Conservation (phyloP, 345 rosid species). For the Aurinia saxatilis region DNA sequence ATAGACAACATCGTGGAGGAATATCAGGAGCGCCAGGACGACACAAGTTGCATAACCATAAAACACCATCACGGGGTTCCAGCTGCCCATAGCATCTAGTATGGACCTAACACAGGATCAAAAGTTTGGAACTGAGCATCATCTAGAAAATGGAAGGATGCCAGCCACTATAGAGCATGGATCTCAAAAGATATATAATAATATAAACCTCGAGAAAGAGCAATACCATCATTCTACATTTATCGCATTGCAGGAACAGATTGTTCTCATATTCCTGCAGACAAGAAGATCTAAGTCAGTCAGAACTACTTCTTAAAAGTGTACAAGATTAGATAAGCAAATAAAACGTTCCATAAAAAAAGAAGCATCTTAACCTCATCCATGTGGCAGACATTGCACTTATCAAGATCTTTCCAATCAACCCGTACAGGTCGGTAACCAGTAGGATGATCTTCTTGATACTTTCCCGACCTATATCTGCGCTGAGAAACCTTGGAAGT, state of each 20-base stretch:
- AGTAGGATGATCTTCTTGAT: slow-evolving; percentile 60
- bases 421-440: slow-evolving; percentile 96
- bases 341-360: not conserved
- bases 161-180: not conserved
- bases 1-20: slow-evolving; percentile 87
- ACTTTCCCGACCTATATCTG: slow-evolving; percentile 47
- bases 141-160: not conserved
- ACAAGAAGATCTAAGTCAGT: slow-evolving; percentile 24
- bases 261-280: slow-evolving; percentile 92
- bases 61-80: slow-evolving; percentile 76
- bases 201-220: slow-evolving; percentile 14
- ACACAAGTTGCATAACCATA: slow-evolving; percentile 95
- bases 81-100: slow-evolving; percentile 95
- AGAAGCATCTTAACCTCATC: slow-evolving; percentile 61
- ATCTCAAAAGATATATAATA: slow-evolving; percentile 1
- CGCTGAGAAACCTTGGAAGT: slow-evolving; percentile 38
- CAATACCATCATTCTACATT: slow-evolving; percentile 96
- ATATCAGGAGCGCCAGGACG: slow-evolving; percentile 74
- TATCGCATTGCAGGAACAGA: slow-evolving; percentile 93
- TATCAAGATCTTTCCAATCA: slow-evolving; percentile 97
- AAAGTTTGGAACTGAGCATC: slow-evolving; percentile 11
- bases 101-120: slow-evolving; percentile 61
- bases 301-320: not conserved
- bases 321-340: not conserved
- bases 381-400: slow-evolving; percentile 98